These are phyloP conservation scores for Yamadazyma songkhlaensis DNA, from an alignment of 1,139 yeast species.

Conservation along the genomic window DNA sequence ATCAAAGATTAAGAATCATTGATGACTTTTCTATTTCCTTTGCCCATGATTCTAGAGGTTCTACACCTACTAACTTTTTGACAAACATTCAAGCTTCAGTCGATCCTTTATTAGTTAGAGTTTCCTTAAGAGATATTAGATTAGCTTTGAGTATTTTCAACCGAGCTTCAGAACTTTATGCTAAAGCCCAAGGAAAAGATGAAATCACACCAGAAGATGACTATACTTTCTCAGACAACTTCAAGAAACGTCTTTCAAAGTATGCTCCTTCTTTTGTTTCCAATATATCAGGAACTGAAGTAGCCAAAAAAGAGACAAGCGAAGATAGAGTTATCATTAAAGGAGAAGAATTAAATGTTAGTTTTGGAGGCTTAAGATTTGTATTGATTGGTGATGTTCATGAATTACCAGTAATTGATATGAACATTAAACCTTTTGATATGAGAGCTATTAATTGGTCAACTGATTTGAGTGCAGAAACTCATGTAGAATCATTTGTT, in stretches of 20 bases:
- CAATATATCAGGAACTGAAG: constrained; percentile 25
- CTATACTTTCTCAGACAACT: constrained; percentile 57
- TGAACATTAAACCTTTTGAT: constrained; percentile 73
- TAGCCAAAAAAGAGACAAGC: constrained; percentile 8
- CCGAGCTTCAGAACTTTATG: constrained; percentile 61
- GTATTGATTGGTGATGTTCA: constrained; percentile 92
- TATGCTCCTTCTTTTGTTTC: constrained; percentile 68
- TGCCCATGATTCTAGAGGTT: constrained; percentile 68
- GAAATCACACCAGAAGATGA: constrained; percentile 19
- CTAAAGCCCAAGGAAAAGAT: constrained; percentile 24
- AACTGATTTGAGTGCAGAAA: constrained; percentile 72
- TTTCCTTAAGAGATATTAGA: constrained; percentile 83
- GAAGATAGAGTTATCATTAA: constrained; percentile 45
- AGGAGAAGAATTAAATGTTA: constrained; percentile 71
- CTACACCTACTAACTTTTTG: constrained; percentile 53
- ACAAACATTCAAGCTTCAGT: constrained; percentile 69
- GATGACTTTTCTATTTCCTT: constrained; percentile 87
- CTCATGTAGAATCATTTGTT: constrained; percentile 64
- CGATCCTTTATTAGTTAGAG: constrained; percentile 77
- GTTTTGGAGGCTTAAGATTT: constrained; percentile 78
- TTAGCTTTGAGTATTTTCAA: constrained; percentile 74
- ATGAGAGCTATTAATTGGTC: constrained; percentile 85
- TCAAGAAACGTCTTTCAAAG: constrained; percentile 53
- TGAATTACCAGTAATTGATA: constrained; percentile 87
- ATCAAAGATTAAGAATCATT: constrained; percentile 63